Percentiles rank a stretch among this genome's conserved stretches.
phyloP scores from a whole-genome alignment of 1,284 basidiomycete species.

The Ustilago nuda region DNA sequence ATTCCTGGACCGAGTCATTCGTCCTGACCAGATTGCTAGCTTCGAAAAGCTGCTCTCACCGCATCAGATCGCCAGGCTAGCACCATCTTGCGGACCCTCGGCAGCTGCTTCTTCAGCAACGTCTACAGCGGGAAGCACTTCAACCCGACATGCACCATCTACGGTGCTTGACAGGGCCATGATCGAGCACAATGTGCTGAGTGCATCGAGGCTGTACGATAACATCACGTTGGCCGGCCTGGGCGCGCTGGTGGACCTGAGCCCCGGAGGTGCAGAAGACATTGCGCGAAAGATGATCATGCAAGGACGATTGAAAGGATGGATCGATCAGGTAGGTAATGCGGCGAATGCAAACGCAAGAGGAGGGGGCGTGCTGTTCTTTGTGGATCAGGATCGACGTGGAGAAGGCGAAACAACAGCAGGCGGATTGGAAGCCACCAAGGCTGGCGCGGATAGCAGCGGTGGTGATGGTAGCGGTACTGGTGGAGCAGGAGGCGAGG shows the following conservation, averaged over 20 bases:
- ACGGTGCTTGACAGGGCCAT: slow-evolving; percentile 97
- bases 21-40: slow-evolving; percentile 84
- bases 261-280: slow-evolving; percentile 81
- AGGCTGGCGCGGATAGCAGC: slow-evolving; percentile 11
- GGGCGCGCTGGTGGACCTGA: slow-evolving; percentile 54
- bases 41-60: slow-evolving; percentile 88
- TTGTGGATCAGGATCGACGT: slow-evolving; percentile 76
- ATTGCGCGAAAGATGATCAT: slow-evolving; percentile 97
- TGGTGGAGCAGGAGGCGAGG: slow-evolving; percentile 16
- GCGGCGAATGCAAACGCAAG: background rate
- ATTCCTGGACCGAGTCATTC: slow-evolving; percentile 95
- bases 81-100: slow-evolving; percentile 60
- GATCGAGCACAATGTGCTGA: slow-evolving; percentile 96
- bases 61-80: slow-evolving; percentile 91
- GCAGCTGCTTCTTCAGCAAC: slow-evolving; percentile 5
- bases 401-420: slow-evolving; percentile 45
- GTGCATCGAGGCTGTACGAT: slow-evolving; percentile 79
- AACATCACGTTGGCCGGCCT: slow-evolving; percentile 58
- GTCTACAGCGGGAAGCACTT: background rate
- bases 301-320: slow-evolving; percentile 87
- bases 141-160: slow-evolving; percentile 76
- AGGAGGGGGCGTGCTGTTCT: slow-evolving; percentile 79
- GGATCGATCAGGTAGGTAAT: slow-evolving; percentile 85
- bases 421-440: slow-evolving; percentile 44
- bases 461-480: slow-evolving; percentile 13